These are phyloP conservation scores for Ilyonectria robusta DNA, from an alignment of 2,329 filamentous ascomycete species.

Conservation along the genomic window DNA sequence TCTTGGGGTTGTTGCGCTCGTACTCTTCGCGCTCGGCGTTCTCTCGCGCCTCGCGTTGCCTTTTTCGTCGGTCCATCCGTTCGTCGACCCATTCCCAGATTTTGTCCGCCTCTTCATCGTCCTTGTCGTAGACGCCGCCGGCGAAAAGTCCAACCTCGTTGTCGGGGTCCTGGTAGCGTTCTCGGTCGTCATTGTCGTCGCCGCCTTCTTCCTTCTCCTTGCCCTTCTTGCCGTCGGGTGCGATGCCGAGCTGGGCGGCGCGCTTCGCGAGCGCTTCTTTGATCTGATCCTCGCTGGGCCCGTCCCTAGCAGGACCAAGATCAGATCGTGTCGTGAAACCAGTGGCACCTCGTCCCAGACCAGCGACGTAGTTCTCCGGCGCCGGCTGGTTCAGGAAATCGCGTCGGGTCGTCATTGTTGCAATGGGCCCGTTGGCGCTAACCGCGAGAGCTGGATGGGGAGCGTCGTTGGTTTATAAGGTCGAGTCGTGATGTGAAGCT, in stretches of 20 bases:
- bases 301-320: slow-evolving; percentile 93
- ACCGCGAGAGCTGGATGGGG: slow-evolving; percentile 16
- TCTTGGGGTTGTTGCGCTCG: slow-evolving; percentile 97
- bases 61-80: slow-evolving; percentile 93
- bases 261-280: slow-evolving; percentile 97
- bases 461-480: slow-evolving; percentile 14
- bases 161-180: slow-evolving; percentile 94
- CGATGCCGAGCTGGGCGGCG: slow-evolving; percentile 84
- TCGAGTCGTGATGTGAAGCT: slow-evolving; percentile 20
- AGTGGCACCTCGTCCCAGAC: slow-evolving; percentile 96
- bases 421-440: slow-evolving; percentile 34
- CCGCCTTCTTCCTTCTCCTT: slow-evolving; percentile 81
- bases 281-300: slow-evolving; percentile 97
- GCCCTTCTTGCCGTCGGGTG: slow-evolving; percentile 77
- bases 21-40: slow-evolving; percentile 92
- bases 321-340: slow-evolving; percentile 98
- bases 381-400: slow-evolving; percentile 92
- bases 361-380: slow-evolving; percentile 92
- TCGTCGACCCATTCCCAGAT: slow-evolving; percentile 98
- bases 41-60: slow-evolving; percentile 95
- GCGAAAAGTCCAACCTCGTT: slow-evolving; percentile 97
- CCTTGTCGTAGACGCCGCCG: slow-evolving; percentile 94
- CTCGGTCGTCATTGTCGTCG: slow-evolving; percentile 78
- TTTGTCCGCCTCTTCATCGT: slow-evolving; percentile 96
- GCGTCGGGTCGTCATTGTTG: slow-evolving; percentile 72